phyloP scores from a whole-genome alignment of 73 alveolate genomes.

The Paraurostyla sp. region DNA sequence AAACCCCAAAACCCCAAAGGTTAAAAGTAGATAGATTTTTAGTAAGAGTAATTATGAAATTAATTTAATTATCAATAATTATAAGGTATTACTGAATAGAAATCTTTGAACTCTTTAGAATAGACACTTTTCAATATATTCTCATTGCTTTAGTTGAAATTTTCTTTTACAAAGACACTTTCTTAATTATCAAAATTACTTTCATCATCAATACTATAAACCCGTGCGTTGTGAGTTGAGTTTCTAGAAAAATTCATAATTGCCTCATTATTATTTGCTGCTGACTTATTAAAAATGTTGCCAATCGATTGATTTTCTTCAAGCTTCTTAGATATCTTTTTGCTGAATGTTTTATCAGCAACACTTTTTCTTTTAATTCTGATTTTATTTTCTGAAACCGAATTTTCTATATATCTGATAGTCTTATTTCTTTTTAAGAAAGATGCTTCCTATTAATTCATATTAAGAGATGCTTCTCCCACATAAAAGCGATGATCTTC shows the following conservation, averaged over 20 bases:
- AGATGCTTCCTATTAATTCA: not conserved
- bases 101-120: not conserved
- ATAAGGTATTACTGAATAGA: conserved; percentile 22
- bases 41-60: too few species aligned
- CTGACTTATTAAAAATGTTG: not conserved
- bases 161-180: not conserved
- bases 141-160: not conserved
- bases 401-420: not conserved
- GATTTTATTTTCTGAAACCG: not conserved
- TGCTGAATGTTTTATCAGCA: not conserved
- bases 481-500: not conserved
- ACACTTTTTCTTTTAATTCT: not conserved
- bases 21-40: too few species aligned
- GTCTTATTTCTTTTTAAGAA: not conserved
- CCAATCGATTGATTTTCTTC: not conserved
- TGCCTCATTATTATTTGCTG: not conserved
- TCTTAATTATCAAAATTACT: not conserved
- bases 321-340: not conserved
- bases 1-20: too few species aligned
- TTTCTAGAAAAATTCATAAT: conserved; percentile 2
- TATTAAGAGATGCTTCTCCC: not conserved
- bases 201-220: conserved; percentile 12
- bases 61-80: too few species aligned
- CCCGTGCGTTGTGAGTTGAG: not conserved
- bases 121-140: not conserved